Evolutionary conservation across 768 basidiomycete genomes (phyloP), one percentile per base, ranked within the genome.

Genomic region (Mycena leptocephala): DNA sequence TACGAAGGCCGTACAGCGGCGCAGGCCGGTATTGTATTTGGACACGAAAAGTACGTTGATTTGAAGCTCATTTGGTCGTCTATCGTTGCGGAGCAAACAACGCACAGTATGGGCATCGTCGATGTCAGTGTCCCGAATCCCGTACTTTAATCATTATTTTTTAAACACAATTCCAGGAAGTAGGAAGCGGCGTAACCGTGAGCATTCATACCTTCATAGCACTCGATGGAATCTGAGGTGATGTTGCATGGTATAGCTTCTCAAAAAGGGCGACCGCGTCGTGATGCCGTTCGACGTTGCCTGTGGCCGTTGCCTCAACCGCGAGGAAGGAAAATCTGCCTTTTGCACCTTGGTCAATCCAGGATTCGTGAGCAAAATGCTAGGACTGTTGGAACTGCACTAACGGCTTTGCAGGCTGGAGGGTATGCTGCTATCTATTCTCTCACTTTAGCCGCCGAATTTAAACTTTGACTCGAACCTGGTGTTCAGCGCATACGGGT

Each of bases 211-310:
- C 35, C 35, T 37, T 13, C 35, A 37, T 13, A 6, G 35, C 7
- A 28, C 16, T 37, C 35, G 35, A 37, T 37, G 35, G 35, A n/a
- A n/a, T n/a, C 13, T 13, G 35, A 37, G 35, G 7, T 37, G 35
- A 37, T 6, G 7, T 5, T 10, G 11, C 53, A 10, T 4, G 20
- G 14, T 59, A 5, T 53, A 89, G 89, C 84, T 89, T 14, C 79
- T 92, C 51, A 89, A 90, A 83, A 88, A 88, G 74, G 91, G 90
- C 22, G 91, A 92, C 77, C 87, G 91, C 35, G 90, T 92, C n/a
- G 90, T 92, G 26, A 89, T 91, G 86, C 91, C 90, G 1, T 91
- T 91, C 84, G 91, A 91, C 71, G 90, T 92, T 37, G 90, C 89
- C 0, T 91, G 90, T 76, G 91, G 91, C 18, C 88, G 90, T 28